A percentile compares a stretch with the other conserved stretches of the same genome.
Evolutionary conservation across 768 basidiomycete genomes (phyloP).

Genomic region (Termitomyces sp.): DNA sequence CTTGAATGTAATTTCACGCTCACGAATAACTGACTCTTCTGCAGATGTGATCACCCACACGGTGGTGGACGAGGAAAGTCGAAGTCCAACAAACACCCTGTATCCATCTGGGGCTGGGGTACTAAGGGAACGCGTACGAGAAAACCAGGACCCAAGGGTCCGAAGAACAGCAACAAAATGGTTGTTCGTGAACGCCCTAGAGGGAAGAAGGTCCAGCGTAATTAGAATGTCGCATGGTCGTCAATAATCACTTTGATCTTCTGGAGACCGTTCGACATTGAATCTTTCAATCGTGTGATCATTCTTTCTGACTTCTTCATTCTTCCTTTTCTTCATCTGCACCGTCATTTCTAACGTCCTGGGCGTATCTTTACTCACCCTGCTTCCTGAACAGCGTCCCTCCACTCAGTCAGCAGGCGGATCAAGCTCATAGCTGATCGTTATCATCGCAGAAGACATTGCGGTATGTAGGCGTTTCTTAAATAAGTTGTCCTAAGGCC

Average conservation of each 20-base stretch:
- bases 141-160: conserved; percentile 87
- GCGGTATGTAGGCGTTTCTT: too few relatives aligned
- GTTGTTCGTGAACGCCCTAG: conserved; percentile 82
- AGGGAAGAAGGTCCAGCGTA: conserved; percentile 56
- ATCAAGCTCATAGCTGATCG: conserved; percentile 40
- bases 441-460: conserved; percentile 25
- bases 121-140: conserved; percentile 92
- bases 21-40: neutral
- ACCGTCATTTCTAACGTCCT: conserved; percentile 34
- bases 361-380: conserved; percentile 60
- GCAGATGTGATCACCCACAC: conserved; percentile 86
- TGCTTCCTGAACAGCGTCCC: conserved; percentile 64
- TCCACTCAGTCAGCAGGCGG: conserved; percentile 64
- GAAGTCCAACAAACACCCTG: conserved; percentile 93
- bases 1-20: neutral
- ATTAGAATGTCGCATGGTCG: conserved; percentile 28
- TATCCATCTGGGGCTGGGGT: conserved; percentile 89
- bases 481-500: too few relatives aligned
- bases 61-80: conserved; percentile 98
- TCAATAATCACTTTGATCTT: conserved; percentile 3
- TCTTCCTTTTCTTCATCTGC: conserved; percentile 45
- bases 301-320: conserved; percentile 27
- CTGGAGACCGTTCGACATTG: neutral
- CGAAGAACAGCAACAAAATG: conserved; percentile 84
- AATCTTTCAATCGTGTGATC: neutral